Conservation (phyloP, 2,329 filamentous ascomycete species). For the Colletotrichum tofieldiae region DNA sequence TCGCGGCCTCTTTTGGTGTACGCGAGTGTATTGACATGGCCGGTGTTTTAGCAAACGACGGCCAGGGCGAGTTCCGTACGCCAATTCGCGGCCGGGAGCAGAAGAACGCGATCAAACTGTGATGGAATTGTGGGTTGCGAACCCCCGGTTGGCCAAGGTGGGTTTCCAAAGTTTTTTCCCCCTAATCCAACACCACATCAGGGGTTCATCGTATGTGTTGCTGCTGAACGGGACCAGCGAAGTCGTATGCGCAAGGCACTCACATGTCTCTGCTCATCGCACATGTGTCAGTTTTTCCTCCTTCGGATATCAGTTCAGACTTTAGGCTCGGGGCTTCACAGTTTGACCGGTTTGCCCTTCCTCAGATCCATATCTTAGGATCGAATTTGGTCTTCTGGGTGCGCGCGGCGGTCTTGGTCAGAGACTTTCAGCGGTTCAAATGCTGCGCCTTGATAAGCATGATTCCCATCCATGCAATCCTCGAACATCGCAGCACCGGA, state of each 20-base stretch:
- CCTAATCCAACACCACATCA: conserved; percentile 10
- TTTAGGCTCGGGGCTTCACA: not conserved
- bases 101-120: conserved; percentile 6
- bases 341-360: not conserved
- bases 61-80: not conserved
- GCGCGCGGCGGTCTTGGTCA: not conserved
- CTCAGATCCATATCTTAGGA: not conserved
- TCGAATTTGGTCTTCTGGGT: not conserved
- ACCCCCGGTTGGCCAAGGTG: not conserved
- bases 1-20: not conserved
- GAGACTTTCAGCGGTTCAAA: not conserved
- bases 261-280: not conserved
- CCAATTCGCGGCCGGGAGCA: not conserved
- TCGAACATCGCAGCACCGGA: not conserved
- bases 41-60: conserved; percentile 6
- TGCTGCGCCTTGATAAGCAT: not conserved
- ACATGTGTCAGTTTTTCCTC: not conserved
- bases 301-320: too few relatives aligned
- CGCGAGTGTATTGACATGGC: not conserved
- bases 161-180: conserved; percentile 6
- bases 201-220: conserved; percentile 1
- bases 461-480: not conserved
- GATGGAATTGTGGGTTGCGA: conserved; percentile 7
- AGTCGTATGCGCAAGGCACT: not conserved
- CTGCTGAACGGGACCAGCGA: not conserved